Evolutionary conservation across 1,284 basidiomycete genomes (phyloP).

Genomic region (Peniophora sp.): DNA sequence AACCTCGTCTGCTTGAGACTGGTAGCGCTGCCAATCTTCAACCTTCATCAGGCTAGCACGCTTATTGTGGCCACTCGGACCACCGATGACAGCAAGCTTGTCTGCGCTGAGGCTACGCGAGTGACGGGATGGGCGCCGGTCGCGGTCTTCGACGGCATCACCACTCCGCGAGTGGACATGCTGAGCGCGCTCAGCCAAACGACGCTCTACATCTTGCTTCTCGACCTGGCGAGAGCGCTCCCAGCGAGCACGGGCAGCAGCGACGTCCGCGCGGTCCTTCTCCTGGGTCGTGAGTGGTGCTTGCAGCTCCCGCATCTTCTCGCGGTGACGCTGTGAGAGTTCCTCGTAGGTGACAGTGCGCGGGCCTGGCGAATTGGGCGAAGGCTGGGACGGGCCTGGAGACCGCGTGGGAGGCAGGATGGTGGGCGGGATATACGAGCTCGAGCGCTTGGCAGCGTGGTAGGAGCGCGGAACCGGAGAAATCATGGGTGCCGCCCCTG

Average conservation of each 20-base stretch:
- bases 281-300: conserved; percentile 65
- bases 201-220: conserved; percentile 56
- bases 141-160: conserved; percentile 33
- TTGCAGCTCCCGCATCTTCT: conserved; percentile 71
- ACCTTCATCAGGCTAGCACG: conserved; percentile 70
- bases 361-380: conserved; percentile 21
- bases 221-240: conserved; percentile 64
- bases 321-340: conserved; percentile 71
- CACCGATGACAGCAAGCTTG: conserved; percentile 35
- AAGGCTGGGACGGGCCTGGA: conserved; percentile 7
- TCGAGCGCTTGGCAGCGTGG: not conserved
- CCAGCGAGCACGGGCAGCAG: conserved; percentile 66
- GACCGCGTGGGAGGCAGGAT: conserved; percentile 59
- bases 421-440: conserved; percentile 24
- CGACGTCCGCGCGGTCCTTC: conserved; percentile 62
- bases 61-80: conserved; percentile 35
- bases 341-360: conserved; percentile 73
- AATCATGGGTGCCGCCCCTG: not conserved
- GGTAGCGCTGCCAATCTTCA: conserved; percentile 74
- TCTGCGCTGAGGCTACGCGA: conserved; percentile 51
- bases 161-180: conserved; percentile 23
- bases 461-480: not conserved
- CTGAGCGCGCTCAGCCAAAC: conserved; percentile 59
- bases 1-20: conserved; percentile 39
- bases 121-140: conserved; percentile 41